Base-by-base conservation (phyloP, 1,284 basidiomycete species). In the Hemileia vastatrix region DNA sequence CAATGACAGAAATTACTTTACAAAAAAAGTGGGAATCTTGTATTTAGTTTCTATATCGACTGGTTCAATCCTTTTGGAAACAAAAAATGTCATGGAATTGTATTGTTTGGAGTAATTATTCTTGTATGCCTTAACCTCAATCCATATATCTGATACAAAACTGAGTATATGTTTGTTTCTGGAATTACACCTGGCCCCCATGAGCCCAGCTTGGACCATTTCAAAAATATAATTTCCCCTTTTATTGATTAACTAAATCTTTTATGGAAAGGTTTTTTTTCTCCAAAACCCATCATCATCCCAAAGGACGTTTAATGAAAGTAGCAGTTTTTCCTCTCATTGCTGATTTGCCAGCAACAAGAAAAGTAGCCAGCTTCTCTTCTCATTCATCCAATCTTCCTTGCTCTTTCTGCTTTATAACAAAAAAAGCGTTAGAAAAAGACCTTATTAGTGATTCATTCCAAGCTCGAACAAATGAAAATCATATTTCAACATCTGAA, bases 11-110 rank as follows among this genome's bases (percentile, higher is more conserved):
- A 6, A 6, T 36, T 31, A 19, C 53, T 24, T 18, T 45, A 49
- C 27, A 24, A 24, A 1, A 53, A 6, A 31, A 60, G 15, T 15
- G 57, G 49, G 15, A 47, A 57, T 31, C 45, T 57, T 36, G 56
- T 50, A 6, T 57, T 57, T 44, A 47, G 54, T 27, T 8, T 57
- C 21, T 48, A 57, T n/a, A 23, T 45, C 33, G 53, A 56, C 44
- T 56, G 54, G 54, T 56, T 56, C 40, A 56, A 56, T 21, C 54
- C 54, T 18, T 49, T 3, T 49, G 54, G 54, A 2, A 51, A 51
- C 23, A 21, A 51, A 27, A 51, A 44, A 43, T 19, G 19, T 19
- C 47, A 8, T 40, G 3, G n/a, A n/a, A n/a, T n/a, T 33, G 50
- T 36, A 1, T 54, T 44, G 6, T 24, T 45, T 4, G 54, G 54